Percentiles rank a stretch among this genome's conserved stretches.
These are phyloP conservation scores for Boletus rubescentipes DNA, from an alignment of 768 basidiomycete genomes.

Conservation along the genomic window DNA sequence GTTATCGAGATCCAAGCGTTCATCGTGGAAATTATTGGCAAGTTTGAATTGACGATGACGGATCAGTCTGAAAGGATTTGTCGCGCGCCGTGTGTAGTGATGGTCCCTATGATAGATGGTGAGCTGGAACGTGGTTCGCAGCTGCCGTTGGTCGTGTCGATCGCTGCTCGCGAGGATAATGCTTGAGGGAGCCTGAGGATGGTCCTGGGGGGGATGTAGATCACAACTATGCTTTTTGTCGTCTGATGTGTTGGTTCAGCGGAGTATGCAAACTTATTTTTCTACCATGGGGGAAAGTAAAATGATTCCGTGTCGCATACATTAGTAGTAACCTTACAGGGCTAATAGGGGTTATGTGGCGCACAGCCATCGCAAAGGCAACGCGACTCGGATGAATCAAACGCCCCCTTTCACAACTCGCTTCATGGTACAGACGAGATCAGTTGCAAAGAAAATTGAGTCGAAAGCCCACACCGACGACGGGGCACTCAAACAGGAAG, in stretches of 20 bases:
- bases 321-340: too few relatives aligned
- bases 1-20: constrained; percentile 58
- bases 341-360: neutral
- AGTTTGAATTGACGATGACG: constrained; percentile 49
- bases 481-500: neutral
- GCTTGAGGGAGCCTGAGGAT: neutral
- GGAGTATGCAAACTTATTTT: neutral
- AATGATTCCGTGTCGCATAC: too few relatives aligned
- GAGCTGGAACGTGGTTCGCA: constrained; percentile 28
- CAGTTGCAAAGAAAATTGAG: neutral
- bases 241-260: neutral
- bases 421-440: constrained; percentile 3
- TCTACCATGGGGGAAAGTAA: too few relatives aligned
- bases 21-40: constrained; percentile 51
- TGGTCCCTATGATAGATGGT: constrained; percentile 34
- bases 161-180: constrained; percentile 10
- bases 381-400: too few relatives aligned
- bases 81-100: constrained; percentile 29
- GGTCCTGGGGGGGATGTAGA: too few relatives aligned
- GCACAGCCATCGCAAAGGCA: neutral
- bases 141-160: constrained; percentile 32
- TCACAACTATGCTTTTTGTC: neutral
- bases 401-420: neutral
- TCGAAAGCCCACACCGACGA: neutral
- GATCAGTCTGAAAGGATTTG: constrained; percentile 28